Evolutionary conservation across 345 rosid species (phyloP), one percentile per base, ranked within the genome.

Genomic region (Syzygium jambos): DNA sequence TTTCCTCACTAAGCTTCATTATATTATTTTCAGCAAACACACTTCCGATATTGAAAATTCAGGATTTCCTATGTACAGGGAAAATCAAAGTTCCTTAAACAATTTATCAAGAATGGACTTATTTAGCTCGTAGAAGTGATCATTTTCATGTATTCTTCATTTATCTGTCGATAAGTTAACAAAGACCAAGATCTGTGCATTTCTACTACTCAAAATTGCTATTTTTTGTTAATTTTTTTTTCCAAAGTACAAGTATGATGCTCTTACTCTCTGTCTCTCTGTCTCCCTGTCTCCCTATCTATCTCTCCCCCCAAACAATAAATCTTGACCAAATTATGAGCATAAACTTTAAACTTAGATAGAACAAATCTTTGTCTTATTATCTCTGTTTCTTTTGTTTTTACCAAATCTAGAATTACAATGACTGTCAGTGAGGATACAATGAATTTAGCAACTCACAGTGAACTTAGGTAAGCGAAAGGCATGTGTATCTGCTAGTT

Each of bases 391-490:
- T 51, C 55, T 25, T 46, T 52, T 51, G 25, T 83, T 25, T 29
- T 55, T 51, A 25, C 56, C 52, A 83, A 51, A 83, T 73, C 49
- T 73, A 41, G 49, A 73, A 38, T 38, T 21, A 73, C 11, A 12
- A 73, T 34, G 25, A 23, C 80, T 34, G 16, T 29, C 85, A 84
- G 23, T 52, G 49, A 22, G 7, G 80, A 73, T 43, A 43, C 19
- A 84, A 77, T 52, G 19, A 73, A 25, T 34, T 78, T 10, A 53
- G 56, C 41, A 52, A 85, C 87, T 83, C 85, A 93, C 94, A 63
- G 94, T 93, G 89, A 93, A 93, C 85, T 91, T 93, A 19, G 94
- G 94, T 46, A 93, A 86, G 59, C 92, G 94, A 83, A 91, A 84
- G 90, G 90, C 88, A 63, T 91, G 91, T 6, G 92, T 90, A 78